Base-by-base conservation (phyloP, 2,329 filamentous ascomycete species). In the Paramyrothecium roridum region DNA sequence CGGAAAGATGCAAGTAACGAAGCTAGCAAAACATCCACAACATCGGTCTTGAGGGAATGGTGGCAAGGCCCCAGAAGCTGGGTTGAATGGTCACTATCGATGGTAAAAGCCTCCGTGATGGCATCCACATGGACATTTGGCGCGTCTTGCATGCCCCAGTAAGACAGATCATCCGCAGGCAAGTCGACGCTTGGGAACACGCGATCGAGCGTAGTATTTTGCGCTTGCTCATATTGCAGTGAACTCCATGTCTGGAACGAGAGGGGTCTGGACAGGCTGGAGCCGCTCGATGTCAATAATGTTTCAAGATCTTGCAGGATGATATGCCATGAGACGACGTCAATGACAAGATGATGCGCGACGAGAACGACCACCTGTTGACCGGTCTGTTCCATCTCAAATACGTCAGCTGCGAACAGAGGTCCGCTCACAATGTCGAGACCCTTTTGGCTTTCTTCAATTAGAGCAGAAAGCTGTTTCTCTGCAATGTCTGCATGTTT, bases 301-400 rank as follows among this genome's bases (percentile, higher is more conserved):
- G 69, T 69, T 50, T 77, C 73, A 3, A 77, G 61, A 52, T 77
- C 73, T 52, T 74, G 69, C 0, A 76, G 63, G 2, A 76, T 62
- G 4, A 76, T 61, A 12, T 73, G 65, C 75, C 75, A 77, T 1
- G 73, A 73, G 6, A 76, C 74, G 3, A 76, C 61, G 52, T 76
- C 73, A 45, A 76, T 69, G 10, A 69, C 65, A 7, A 71, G 61
- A 49, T 71, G 69, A 23, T 70, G 67, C 3, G 52, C 55, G 23
- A 73, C 48, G 26, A 69, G 70, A 1, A 70, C 52, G 16, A 60
- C 47, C 8, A 69, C 58, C 12, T 65, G 51, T 7, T 58, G 37
- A 6, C 48, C 34, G 6, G 10, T 34, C 4, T 4, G 33, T 2
- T 54, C 45, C n/a, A 61, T 47, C 13, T 62, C 50, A 12, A 65